phyloP scores from a whole-genome alignment of 805 yeast genomes.

The Tetrapisispora iriomotensis region DNA sequence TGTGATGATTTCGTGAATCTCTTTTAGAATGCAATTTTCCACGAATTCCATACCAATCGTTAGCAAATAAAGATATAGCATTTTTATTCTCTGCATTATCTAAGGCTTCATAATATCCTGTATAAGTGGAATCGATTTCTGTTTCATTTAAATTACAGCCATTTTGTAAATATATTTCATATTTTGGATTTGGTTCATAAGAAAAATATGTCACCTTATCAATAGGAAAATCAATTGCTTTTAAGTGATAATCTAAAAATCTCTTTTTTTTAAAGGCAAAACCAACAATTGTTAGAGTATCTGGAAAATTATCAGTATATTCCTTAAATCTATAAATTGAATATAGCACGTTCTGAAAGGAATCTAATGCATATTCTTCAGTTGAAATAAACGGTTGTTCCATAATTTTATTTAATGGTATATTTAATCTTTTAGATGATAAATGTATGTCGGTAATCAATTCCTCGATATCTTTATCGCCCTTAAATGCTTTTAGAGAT shows the following conservation, averaged over 20 bases:
- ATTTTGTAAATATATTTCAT: neutral
- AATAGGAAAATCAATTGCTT: constrained; percentile 37
- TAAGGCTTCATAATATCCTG: constrained; percentile 40
- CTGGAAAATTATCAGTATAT: constrained; percentile 39
- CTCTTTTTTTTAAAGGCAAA: constrained; percentile 63
- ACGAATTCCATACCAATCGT: constrained; percentile 50
- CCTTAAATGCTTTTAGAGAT: neutral
- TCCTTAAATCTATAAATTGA: constrained; percentile 47
- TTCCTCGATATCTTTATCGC: constrained; percentile 7
- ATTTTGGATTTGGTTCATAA: constrained; percentile 42
- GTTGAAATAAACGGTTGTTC: constrained; percentile 28
- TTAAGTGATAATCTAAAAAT: constrained; percentile 45
- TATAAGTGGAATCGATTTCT: constrained; percentile 5
- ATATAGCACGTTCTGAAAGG: constrained; percentile 66
- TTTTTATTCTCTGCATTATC: constrained; percentile 37
- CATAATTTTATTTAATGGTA: constrained; percentile 10
- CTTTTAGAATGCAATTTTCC: constrained; percentile 40
- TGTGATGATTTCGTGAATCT: constrained; percentile 46
- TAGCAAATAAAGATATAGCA: constrained; percentile 45
- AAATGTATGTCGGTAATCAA: neutral
- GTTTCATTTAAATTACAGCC: neutral
- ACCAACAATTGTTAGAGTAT: constrained; percentile 48
- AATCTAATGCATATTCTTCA: constrained; percentile 72
- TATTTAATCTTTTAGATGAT: constrained; percentile 3
- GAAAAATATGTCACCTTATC: constrained; percentile 42